Percentiles rank a stretch among this genome's conserved stretches.
Conservation (phyloP, 225 moss, liverwort and hornwort species). For the Marchantia polymorpha region DNA sequence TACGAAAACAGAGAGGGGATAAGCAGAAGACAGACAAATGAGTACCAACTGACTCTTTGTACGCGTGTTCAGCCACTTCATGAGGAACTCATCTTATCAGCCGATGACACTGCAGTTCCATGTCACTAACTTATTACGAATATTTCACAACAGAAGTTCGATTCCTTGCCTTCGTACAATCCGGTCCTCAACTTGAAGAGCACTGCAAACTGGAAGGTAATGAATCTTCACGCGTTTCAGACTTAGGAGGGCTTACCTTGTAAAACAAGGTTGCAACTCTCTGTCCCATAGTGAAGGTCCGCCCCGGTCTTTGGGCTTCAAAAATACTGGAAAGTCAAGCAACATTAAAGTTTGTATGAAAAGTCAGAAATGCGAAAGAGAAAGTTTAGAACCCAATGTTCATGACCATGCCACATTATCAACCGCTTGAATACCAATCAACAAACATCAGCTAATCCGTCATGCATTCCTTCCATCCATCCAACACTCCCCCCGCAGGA, state of each 20-base stretch:
- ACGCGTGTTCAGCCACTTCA: too few species aligned
- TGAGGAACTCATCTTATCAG: too few species aligned
- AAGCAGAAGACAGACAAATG: neutral
- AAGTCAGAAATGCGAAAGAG: neutral
- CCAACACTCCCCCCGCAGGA: neutral
- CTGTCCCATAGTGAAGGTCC: constrained; percentile 64
- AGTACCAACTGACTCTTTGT: too few species aligned
- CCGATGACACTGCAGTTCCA: too few species aligned
- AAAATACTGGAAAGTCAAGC: constrained; percentile 54
- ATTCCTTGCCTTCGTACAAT: too few species aligned
- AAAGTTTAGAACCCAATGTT: too few species aligned
- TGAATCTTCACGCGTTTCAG: neutral
- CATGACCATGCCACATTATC: too few species aligned
- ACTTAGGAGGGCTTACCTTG: constrained; percentile 42
- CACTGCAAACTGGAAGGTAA: neutral
- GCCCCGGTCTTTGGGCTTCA: constrained; percentile 84
- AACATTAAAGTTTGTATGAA: neutral
- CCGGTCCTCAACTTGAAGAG: neutral
- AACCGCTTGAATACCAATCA: too few species aligned
- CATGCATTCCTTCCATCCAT: neutral
- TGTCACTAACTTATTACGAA: too few species aligned
- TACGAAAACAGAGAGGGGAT: neutral
- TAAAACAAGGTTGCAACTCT: constrained; percentile 64
- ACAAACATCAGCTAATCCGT: neutral
- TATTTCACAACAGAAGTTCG: too few species aligned